Base-by-base conservation (phyloP, 106 monocot species). In the Posidonia australis region DNA sequence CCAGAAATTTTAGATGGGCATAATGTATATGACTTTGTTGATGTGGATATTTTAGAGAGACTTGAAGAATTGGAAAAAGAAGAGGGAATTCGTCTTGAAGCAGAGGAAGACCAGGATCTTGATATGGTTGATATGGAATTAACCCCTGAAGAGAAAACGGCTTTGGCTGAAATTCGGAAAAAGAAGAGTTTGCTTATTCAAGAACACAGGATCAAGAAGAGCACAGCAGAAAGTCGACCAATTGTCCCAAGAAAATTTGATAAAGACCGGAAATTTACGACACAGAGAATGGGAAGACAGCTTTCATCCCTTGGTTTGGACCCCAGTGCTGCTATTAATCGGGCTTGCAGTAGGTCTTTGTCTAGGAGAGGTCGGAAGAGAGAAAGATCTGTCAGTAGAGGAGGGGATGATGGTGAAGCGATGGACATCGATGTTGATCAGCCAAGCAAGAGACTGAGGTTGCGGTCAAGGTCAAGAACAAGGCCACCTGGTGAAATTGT, bases 1-100 rank as follows among this genome's bases (percentile, higher is more conserved):
- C 96, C 96, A 11, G 96, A 91, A 63, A 87, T 98, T 63, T 65
- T 98, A 42, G 96, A 98, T 67, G 96, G 96, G 24, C 96, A 98
- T 66, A 98, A 98, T 65, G 77, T 98, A 1, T 76, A 79, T 67
- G 96, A 98, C 74, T 98, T 91, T 72, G 66, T 90, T 36, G 96
- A 98, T 77, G 25, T 77, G 11, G 96, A 91, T 74, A 91, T 98
- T 58, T 65, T 91, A 19, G 54, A 79, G 24, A 82, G 96, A 74
- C 70, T 70, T 1, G 83, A 89, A 64, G 93, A 93, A 77, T 69
- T 93, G 74, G 89, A 93, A 63, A 78, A 80, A 53, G 90, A 98
- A 60, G 96, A 98, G 77, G 96, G 96, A 5, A 52, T 87, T 26
- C 78, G 84, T 9, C 68, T 86, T 17, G 80, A 82, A 66, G 79